phyloP scores from a whole-genome alignment of 176 grass and related monocot species.

The Poa annua region DNA sequence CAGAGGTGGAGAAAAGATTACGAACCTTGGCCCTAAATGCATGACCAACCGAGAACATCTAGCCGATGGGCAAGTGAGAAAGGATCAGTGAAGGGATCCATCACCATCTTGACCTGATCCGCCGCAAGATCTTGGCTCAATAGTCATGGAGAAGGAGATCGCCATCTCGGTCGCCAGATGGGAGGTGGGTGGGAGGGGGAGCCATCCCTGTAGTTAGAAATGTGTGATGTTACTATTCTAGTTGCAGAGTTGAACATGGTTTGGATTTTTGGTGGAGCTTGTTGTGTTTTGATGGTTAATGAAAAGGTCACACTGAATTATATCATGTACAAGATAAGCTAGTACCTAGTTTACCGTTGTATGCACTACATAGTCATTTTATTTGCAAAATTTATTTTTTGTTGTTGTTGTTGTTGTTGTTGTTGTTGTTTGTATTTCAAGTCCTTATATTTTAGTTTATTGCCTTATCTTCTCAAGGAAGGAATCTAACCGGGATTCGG shows the following conservation, averaged over 20 bases:
- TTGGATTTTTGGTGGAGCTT: not conserved
- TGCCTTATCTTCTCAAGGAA: slow-evolving; percentile 52
- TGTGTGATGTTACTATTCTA: too few species aligned
- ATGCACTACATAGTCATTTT: not conserved
- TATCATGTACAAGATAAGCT: not conserved
- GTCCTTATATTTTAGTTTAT: not conserved
- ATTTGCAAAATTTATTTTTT: not conserved
- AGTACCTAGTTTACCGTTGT: not conserved
- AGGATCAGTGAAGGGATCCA: too few species aligned
- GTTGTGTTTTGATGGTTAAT: not conserved
- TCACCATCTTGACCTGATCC: too few species aligned
- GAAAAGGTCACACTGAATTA: not conserved
- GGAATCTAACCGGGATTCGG: slow-evolving; percentile 84
- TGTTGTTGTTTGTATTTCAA: not conserved
- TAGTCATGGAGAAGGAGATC: too few species aligned
- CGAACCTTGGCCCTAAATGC: too few species aligned
- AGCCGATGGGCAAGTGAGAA: too few species aligned
- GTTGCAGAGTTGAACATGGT: not conserved
- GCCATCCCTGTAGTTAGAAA: too few species aligned
- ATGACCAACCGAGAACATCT: too few species aligned
- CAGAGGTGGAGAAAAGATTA: too few species aligned
- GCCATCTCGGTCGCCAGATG: too few species aligned
- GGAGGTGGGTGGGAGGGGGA: too few species aligned
- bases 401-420: not conserved
- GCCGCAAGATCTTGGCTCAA: too few species aligned